Conservation (phyloP, 2,329 filamentous ascomycete species). For the Leptosphaerulina australis region DNA sequence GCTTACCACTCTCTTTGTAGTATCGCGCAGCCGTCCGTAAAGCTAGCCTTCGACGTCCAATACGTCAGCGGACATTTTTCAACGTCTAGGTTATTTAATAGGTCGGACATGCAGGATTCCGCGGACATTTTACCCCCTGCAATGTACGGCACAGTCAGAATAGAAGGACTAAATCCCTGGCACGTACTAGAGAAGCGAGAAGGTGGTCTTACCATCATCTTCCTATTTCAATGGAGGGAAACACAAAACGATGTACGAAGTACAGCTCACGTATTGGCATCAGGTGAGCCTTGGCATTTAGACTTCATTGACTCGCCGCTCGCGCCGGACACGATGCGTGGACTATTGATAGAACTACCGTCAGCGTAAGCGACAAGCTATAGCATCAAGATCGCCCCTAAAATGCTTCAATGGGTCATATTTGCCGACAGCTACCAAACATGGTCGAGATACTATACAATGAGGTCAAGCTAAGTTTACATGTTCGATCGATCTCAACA, state of each 20-base stretch:
- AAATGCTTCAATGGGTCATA: neutral
- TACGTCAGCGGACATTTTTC: constrained; percentile 7
- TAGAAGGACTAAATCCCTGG: constrained; percentile 1
- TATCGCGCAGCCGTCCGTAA: neutral
- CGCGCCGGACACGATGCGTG: neutral
- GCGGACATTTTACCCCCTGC: constrained; percentile 5
- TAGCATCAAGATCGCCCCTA: neutral
- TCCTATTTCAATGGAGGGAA: neutral
- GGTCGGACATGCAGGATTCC: neutral
- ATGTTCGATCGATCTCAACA: neutral
- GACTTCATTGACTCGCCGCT: constrained; percentile 2
- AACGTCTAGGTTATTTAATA: neutral
- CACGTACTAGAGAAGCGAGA: neutral
- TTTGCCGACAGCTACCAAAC: neutral
- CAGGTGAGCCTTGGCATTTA: constrained; percentile 10
- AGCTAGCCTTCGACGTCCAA: constrained; percentile 2
- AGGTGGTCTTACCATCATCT: neutral
- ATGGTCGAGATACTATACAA: neutral
- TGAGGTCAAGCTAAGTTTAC: neutral
- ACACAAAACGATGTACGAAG: constrained; percentile 7
- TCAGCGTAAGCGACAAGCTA: constrained; percentile 6
- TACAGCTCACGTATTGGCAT: constrained; percentile 1
- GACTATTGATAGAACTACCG: constrained; percentile 11
- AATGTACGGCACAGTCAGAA: constrained; percentile 13
- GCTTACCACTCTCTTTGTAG: neutral